Percentiles rank a stretch among this genome's conserved stretches.
Conservation (phyloP, 495 filamentous ascomycete species). For the Chlorociboria aeruginascens region DNA sequence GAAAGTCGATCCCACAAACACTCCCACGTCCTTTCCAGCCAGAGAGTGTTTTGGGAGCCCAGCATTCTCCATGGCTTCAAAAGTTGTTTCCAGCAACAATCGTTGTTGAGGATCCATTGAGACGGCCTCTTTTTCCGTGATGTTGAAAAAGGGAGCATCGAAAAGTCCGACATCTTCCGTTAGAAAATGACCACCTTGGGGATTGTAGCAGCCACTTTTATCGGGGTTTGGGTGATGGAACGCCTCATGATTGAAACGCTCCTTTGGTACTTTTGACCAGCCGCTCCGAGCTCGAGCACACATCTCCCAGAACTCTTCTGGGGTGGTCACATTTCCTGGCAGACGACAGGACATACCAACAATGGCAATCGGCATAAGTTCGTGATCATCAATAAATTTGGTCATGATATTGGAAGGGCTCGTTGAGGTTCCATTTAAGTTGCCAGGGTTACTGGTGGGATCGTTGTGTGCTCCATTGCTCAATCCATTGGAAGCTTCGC, state of each 20-base stretch:
- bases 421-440: too few relatives aligned
- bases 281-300: slow-evolving; percentile 30
- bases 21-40: slow-evolving; percentile 27
- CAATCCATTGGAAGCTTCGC: too few relatives aligned
- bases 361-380: slow-evolving; percentile 40
- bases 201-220: slow-evolving; percentile 17
- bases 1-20: slow-evolving; percentile 32
- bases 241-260: slow-evolving; percentile 28
- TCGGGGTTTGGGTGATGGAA: slow-evolving; percentile 36
- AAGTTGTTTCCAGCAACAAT: slow-evolving; percentile 40
- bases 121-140: slow-evolving; percentile 42
- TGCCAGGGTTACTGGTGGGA: too few relatives aligned
- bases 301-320: slow-evolving; percentile 42
- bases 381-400: background rate
- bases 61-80: slow-evolving; percentile 44
- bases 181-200: slow-evolving; percentile 43
- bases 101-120: slow-evolving; percentile 48
- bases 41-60: slow-evolving; percentile 26
- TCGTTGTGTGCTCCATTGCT: too few relatives aligned
- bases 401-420: too few relatives aligned
- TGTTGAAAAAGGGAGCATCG: slow-evolving; percentile 48
- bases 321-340: slow-evolving; percentile 39
- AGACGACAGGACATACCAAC: slow-evolving; percentile 49
- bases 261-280: slow-evolving; percentile 28
- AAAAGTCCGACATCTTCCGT: slow-evolving; percentile 40